Evolutionary conservation across 345 rosid species (phyloP), one percentile per base, ranked within the genome.

Genomic region (Kernera saxatilis): DNA sequence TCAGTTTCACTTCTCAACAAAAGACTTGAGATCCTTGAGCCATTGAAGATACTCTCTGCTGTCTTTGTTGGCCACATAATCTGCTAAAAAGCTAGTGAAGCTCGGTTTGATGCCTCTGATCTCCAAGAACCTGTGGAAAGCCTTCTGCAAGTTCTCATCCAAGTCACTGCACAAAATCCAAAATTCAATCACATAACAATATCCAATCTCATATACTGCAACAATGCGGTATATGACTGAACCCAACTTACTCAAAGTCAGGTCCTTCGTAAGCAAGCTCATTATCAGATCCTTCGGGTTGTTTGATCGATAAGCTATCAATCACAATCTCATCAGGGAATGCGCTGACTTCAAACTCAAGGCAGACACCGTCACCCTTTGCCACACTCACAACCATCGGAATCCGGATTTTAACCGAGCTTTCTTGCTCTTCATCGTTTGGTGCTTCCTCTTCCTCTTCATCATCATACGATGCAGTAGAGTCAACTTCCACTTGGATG

Each of bases 121-220:
- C 83, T 82, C 92, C 0, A 89, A 79, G 70, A 79, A 87, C 77
- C 81, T 87, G 27, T 74, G 66, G 66, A 88, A 84, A 61, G 88
- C 88, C 72, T 84, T 81, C 81, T 84, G 86, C 77, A 88, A 64
- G 70, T 86, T 82, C 78, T 86, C 88, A 64, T 86, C 95, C 84
- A 86, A 76, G 64, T 84, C 92, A 3, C 95, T 88, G 81, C 21
- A 52, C 63, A 60, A 26, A 56, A 14, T 21, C 56, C 25, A 37
- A 48, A 43, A 55, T 27, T 14, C 67, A 76, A 40, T 54, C 41
- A 54, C 56, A 70, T 8, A 58, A 41, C 67, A 62, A 72, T 2
- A 44, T 43, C 29, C 14, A 46, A 23, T 26, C 41, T 40, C 60
- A 69, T 39, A 62, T 3, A 30, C 3, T 23, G 17, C 41, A 43